Conservation (phyloP, 805 yeast species). For the Wickerhamiella kazuoi region DNA sequence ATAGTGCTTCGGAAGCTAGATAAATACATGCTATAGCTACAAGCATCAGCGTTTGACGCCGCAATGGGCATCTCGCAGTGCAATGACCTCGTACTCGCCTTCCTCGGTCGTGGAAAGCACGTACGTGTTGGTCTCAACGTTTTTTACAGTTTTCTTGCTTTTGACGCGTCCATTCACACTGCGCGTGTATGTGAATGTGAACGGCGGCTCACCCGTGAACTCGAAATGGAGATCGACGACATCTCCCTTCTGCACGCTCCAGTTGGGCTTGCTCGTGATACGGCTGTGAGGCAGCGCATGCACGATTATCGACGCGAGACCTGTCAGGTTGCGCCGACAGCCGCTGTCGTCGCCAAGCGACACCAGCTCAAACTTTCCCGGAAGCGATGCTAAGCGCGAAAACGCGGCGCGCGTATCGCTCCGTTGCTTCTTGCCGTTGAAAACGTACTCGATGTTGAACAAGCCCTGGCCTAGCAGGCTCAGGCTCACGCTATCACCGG, state of each 20-base stretch:
- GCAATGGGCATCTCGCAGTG: constrained; percentile 76
- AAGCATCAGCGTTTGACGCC: constrained; percentile 2
- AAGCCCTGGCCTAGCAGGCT: constrained; percentile 67
- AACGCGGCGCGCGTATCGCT: constrained; percentile 37
- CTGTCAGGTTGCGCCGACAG: constrained; percentile 30
- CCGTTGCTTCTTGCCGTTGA: constrained; percentile 42
- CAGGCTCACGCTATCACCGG: constrained; percentile 76
- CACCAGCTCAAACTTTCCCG: constrained; percentile 55
- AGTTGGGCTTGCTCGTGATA: constrained; percentile 58
- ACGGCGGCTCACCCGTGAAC: constrained; percentile 83
- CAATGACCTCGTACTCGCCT: constrained; percentile 87
- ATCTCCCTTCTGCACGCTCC: constrained; percentile 88
- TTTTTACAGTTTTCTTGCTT: constrained; percentile 36
- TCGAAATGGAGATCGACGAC: constrained; percentile 72
- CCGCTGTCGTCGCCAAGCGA: constrained; percentile 59
- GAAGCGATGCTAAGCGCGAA: constrained; percentile 57
- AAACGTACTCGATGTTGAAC: constrained; percentile 54
- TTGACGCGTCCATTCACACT: constrained; percentile 34
- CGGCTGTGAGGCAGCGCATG: constrained; percentile 66
- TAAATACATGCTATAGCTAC: constrained; percentile 3
- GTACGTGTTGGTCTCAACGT: constrained; percentile 52
- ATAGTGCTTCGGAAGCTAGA: too few species aligned
- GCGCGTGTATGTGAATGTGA: constrained; percentile 67
- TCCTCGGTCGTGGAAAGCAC: constrained; percentile 63
- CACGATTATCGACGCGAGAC: constrained; percentile 24